These are phyloP conservation scores for Cylindrodendrum hubeiense DNA, from an alignment of 2,329 filamentous ascomycete genomes.

Conservation along the genomic window DNA sequence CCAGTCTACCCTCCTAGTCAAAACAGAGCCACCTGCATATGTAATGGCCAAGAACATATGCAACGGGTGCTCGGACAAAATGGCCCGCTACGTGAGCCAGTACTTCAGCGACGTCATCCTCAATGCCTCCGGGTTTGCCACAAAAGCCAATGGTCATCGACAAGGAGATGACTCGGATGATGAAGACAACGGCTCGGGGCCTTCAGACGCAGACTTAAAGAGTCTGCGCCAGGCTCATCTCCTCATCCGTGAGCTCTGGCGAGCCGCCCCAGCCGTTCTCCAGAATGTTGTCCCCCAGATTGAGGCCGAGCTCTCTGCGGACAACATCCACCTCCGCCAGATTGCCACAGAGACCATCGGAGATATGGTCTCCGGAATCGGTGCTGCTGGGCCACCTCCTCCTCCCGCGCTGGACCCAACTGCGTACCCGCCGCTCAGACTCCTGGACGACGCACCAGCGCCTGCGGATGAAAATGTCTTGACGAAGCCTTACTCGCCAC, in stretches of 20 bases:
- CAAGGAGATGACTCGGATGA: conserved; percentile 74
- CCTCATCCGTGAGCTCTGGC: conserved; percentile 92
- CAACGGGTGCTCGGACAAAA: conserved; percentile 89
- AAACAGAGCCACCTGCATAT: conserved; percentile 92
- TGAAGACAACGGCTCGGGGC: conserved; percentile 69
- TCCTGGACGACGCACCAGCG: conserved; percentile 66
- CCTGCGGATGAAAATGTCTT: conserved; percentile 71
- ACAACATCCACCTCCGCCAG: conserved; percentile 87
- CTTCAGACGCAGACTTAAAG: conserved; percentile 85
- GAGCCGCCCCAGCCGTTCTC: conserved; percentile 87
- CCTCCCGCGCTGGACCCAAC: conserved; percentile 80
- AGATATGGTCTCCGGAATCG: conserved; percentile 94
- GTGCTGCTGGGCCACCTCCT: conserved; percentile 87
- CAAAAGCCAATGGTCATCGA: conserved; percentile 68
- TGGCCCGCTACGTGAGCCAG: conserved; percentile 93
- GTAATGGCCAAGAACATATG: conserved; percentile 97
- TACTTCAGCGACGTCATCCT: conserved; percentile 98
- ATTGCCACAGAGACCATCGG: conserved; percentile 95
- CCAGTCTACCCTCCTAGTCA: conserved; percentile 86
- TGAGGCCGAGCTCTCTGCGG: conserved; percentile 90
- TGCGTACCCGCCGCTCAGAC: conserved; percentile 82
- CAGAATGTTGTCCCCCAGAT: conserved; percentile 95
- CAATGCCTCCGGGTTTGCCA: conserved; percentile 77
- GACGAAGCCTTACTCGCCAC: conserved; percentile 85
- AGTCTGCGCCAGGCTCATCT: conserved; percentile 92